These are phyloP conservation scores for Aspergillus alliaceus DNA, from an alignment of 2,329 filamentous ascomycete species.

Conservation along the genomic window DNA sequence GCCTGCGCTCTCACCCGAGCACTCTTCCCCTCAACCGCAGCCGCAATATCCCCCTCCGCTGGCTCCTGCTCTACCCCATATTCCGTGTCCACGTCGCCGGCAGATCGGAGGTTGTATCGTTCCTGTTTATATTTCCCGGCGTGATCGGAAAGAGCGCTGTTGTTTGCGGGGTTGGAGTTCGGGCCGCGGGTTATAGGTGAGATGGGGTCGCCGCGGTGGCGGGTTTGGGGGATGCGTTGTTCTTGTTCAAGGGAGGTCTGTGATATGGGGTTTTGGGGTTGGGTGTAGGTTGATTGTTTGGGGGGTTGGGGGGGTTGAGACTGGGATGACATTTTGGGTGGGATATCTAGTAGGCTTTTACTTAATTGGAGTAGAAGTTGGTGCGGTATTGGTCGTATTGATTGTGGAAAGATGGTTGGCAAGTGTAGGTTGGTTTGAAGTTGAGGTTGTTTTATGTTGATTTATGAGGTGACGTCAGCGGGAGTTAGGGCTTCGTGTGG, in stretches of 20 bases:
- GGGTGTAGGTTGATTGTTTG: constrained; percentile 33
- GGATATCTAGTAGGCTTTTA: too few species aligned
- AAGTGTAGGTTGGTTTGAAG: neutral
- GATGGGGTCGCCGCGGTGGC: constrained; percentile 26
- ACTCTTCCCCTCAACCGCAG: constrained; percentile 27
- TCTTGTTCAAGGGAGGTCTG: constrained; percentile 30
- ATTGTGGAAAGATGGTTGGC: constrained; percentile 2
- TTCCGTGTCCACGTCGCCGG: constrained; percentile 30
- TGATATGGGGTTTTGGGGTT: constrained; percentile 34
- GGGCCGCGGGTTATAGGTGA: constrained; percentile 25
- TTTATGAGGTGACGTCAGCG: neutral
- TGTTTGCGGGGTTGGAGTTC: constrained; percentile 30
- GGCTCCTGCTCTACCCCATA: constrained; percentile 40
- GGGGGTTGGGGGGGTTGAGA: constrained; percentile 35
- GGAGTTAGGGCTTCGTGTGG: neutral
- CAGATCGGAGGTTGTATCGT: constrained; percentile 14
- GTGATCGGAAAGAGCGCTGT: constrained; percentile 24
- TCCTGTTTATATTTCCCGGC: constrained; percentile 4
- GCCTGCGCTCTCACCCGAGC: constrained; percentile 24
- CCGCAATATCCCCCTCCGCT: constrained; percentile 35
- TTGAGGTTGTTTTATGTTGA: too few species aligned
- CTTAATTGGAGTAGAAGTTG: too few species aligned
- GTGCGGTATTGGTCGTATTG: too few species aligned
- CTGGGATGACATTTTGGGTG: constrained; percentile 10
- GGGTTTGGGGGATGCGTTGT: constrained; percentile 3